A percentile compares a stretch with the other conserved stretches of the same genome.
Conservation (phyloP, 1,284 basidiomycete genomes). For the Amylostereum areolatum region DNA sequence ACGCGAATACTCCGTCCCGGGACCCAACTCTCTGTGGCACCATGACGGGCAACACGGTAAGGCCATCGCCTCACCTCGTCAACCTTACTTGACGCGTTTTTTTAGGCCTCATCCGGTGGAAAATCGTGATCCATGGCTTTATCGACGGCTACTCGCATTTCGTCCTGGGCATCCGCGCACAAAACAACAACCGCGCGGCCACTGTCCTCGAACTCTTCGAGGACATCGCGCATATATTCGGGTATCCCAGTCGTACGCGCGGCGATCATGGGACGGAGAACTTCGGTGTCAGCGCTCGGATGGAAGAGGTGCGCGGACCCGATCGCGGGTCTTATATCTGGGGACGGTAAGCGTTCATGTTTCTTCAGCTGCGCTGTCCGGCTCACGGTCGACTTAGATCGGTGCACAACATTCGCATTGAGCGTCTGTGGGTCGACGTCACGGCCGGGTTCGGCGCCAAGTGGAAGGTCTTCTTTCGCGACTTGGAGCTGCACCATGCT, state of each 20-base stretch:
- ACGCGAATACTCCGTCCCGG: conserved; percentile 23
- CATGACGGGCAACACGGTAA: conserved; percentile 42
- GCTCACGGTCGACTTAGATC: conserved; percentile 15
- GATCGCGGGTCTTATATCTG: conserved; percentile 27
- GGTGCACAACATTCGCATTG: conserved; percentile 26
- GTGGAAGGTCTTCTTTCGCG: conserved; percentile 24
- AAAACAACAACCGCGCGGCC: conserved; percentile 30
- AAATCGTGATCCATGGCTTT: conserved; percentile 42
- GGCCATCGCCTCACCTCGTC: conserved; percentile 1
- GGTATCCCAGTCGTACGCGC: conserved; percentile 18
- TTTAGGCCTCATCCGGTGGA: conserved; percentile 34
- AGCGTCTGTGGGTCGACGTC: conserved; percentile 33
- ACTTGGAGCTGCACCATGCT: conserved; percentile 16
- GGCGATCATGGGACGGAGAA: conserved; percentile 26
- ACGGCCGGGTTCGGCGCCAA: conserved; percentile 13
- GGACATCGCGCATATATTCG: conserved; percentile 12
- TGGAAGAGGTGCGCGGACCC: conserved; percentile 20
- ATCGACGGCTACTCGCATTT: conserved; percentile 36
- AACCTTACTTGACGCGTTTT: too few species aligned
- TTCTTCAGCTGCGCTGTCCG: neutral
- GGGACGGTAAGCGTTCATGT: conserved; percentile 23
- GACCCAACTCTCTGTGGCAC: conserved; percentile 41
- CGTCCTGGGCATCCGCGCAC: conserved; percentile 27
- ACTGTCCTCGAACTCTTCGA: conserved; percentile 32
- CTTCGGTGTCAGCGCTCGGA: conserved; percentile 17